Base-by-base conservation (phyloP, 495 filamentous ascomycete species). In the Lasiosphaeria hispida region DNA sequence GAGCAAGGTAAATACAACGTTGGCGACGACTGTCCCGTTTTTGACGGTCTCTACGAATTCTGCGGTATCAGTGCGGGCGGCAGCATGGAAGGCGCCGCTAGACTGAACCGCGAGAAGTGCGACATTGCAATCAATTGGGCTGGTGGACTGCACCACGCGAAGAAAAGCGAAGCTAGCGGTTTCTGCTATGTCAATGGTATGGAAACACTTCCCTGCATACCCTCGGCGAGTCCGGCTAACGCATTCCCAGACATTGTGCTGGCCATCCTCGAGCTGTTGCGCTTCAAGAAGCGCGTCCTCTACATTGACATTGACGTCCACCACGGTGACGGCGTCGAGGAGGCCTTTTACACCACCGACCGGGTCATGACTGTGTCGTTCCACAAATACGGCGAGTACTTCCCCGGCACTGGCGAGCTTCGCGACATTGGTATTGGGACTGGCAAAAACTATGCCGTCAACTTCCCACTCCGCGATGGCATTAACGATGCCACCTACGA, bases 271-370 rank as follows among this genome's bases (percentile, higher is more conserved):
- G 90, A 96, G 68, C 80, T 98, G 7, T 79, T 98, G 14, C 88
- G 90, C 15, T 80, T 92, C 67, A 88, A 95, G 67, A 87, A 90
- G 57, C 88, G 93, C 63, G 92, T 98, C 23, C 87, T 98, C 59
- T 98, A 98, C 75, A 88, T 98, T 60, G 93, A 98, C 69, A 96
- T 98, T 63, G 93, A 98, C 70, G 93, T 98, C 10, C 93, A 98
- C 75, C 93, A 98, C 63, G 93, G 93, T 62, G 93, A 98, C 69
- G 93, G 93, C 57, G 93, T 98, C 40, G 92, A 98, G 70, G 90
- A 96, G 72, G 93, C 93, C 3, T 98, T 98, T 73, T 95, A 91
- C 77, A 94, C 91, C 13, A 95, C 92, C 33, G 92, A 97, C 67
- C 90, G 93, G 47, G 93, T 98, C 60, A 88, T 97, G 78, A 98